phyloP scores from a whole-genome alignment of 495 filamentous ascomycete genomes.

The Trichoderma asperelloides region DNA sequence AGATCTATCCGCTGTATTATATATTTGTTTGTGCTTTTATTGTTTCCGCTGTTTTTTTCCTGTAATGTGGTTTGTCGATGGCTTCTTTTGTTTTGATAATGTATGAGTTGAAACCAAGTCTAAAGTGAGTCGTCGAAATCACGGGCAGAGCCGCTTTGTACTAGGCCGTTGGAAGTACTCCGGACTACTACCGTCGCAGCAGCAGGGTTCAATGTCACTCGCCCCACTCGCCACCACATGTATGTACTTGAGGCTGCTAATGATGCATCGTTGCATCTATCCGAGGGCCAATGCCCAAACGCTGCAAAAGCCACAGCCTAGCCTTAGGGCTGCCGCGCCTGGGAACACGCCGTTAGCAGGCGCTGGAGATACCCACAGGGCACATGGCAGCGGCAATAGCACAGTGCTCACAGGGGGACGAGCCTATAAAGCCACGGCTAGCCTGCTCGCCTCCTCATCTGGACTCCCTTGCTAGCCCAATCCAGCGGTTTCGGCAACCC shows the following conservation, averaged over 20 bases:
- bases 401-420: background rate
- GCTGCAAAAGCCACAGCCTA: background rate
- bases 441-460: background rate
- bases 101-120: too few relatives aligned
- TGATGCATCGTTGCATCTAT: background rate
- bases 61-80: too few relatives aligned
- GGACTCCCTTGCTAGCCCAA: slow-evolving; percentile 3
- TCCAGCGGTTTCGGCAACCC: background rate
- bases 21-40: too few relatives aligned
- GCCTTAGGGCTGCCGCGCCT: background rate
- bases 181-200: background rate
- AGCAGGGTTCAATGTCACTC: background rate
- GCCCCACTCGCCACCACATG: background rate
- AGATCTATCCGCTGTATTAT: too few relatives aligned
- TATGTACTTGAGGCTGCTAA: background rate
- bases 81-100: too few relatives aligned
- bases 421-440: background rate
- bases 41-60: too few relatives aligned
- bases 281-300: background rate
- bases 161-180: background rate
- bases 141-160: background rate
- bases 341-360: background rate
- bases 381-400: slow-evolving; percentile 7
- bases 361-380: background rate
- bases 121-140: background rate